Base-by-base conservation (phyloP, 306 rosid species). In the Rosa lucieae region DNA sequence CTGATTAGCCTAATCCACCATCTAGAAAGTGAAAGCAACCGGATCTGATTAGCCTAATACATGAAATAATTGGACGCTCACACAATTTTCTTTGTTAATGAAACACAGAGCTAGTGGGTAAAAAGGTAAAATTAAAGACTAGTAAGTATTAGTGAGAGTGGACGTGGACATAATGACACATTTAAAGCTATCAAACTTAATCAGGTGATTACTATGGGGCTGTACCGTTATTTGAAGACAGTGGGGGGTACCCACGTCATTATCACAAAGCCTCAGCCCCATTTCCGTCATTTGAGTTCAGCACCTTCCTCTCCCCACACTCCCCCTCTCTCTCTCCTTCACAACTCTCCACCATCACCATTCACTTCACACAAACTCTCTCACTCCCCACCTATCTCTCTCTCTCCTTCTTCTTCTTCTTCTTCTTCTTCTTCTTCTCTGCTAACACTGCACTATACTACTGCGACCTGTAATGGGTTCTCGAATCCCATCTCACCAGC, bases 401-500 rank as follows among this genome's bases (percentile, higher is more conserved):
- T 20, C 72, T n/a, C 75, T 6, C 47, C 6, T n/a, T 43, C 78
- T 17, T 35, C 10, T 20, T 11, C 46, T 11, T 1, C 75, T 20
- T 11, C 46, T 11, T 1, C 75, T 49, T 10, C 10, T 14, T 2
- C 3, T 35, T 9, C 15, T 67, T 72, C 51, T 42, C 63, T 21
- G 5, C 21, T 48, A 71, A 70, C 40, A 26, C 18, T 32, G n/a
- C 10, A 53, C 59, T 32, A 2, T 14, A 63, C 26, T 67, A 6
- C 10, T 63, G 5, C 43, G 2, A 5, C 20, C 32, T 23, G 42
- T 37, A 86, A 94, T 96, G 99, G 93, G 94, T 32, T 82, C 90
- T 10, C 93, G 93, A 80, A 88, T 91, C 80, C 96, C 94, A 49
- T 90, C 98, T 35, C 99, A 95, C 84, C 96, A 95, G 88, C 94